Percentiles rank a stretch among this genome's conserved stretches.
Conservation (phyloP, 768 basidiomycete genomes). For the Rhizopogon sp. region DNA sequence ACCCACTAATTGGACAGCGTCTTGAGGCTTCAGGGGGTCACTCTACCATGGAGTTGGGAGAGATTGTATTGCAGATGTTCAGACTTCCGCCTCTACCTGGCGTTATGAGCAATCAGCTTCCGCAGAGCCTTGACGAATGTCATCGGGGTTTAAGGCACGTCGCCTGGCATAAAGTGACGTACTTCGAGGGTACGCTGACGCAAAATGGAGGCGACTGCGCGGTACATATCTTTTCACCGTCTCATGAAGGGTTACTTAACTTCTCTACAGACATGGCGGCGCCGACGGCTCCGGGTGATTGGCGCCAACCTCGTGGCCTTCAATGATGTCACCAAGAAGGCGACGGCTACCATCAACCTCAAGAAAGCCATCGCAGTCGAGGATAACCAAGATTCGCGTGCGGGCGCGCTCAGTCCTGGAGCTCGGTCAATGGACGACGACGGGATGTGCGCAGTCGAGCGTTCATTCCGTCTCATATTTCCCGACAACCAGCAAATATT, state of each 20-base stretch:
- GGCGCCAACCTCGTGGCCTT: conserved; percentile 86
- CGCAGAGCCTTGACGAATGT: conserved; percentile 92
- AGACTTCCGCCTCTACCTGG: conserved; percentile 87
- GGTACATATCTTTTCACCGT: conserved; percentile 42
- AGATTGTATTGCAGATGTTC: conserved; percentile 88
- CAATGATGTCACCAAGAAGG: conserved; percentile 89
- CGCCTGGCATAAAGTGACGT: conserved; percentile 92
- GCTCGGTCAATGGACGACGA: conserved; percentile 51
- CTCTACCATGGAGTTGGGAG: conserved; percentile 72
- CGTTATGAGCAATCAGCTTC: conserved; percentile 68
- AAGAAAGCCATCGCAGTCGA: conserved; percentile 76
- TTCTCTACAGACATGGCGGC: conserved; percentile 62
- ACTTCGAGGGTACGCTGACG: conserved; percentile 89
- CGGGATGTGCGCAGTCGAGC: conserved; percentile 63
- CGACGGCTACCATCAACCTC: conserved; percentile 86
- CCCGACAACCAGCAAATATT: conserved; percentile 71
- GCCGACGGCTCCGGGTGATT: conserved; percentile 78
- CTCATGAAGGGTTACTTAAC: not conserved
- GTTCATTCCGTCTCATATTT: conserved; percentile 84
- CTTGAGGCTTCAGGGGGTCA: conserved; percentile 47
- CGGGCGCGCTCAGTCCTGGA: conserved; percentile 39
- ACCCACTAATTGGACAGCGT: conserved; percentile 76
- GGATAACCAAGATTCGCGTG: conserved; percentile 65
- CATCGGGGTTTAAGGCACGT: conserved; percentile 83
- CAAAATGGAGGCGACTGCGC: conserved; percentile 91